Percentiles rank a stretch among this genome's conserved stretches.
Conservation (phyloP, 495 filamentous ascomycete genomes). For the Penicillium angulare region DNA sequence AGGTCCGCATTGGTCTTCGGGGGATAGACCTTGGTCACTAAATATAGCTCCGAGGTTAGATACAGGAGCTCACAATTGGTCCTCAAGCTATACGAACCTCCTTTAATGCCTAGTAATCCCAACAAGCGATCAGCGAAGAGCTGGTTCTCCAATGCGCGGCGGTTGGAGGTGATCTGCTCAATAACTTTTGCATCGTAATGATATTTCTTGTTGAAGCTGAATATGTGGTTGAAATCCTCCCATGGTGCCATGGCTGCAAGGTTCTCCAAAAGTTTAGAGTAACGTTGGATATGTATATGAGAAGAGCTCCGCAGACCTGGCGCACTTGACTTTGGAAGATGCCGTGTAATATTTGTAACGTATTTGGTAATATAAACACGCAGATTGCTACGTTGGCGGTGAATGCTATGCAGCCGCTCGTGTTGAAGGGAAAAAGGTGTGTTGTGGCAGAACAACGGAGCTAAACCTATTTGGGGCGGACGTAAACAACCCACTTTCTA, state of each 20-base stretch:
- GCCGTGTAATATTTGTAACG: background rate
- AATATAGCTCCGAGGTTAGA: constrained; percentile 2
- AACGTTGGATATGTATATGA: background rate
- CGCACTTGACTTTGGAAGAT: background rate
- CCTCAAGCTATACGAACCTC: constrained; percentile 45
- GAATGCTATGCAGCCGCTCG: no score
- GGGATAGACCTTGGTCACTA: constrained; percentile 64
- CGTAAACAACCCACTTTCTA: constrained; percentile 51
- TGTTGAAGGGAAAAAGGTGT: constrained; percentile 3
- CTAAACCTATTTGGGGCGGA: constrained; percentile 39
- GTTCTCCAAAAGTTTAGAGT: background rate
- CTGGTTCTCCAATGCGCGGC: constrained; percentile 60
- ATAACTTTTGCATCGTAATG: constrained; percentile 57
- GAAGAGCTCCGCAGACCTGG: background rate
- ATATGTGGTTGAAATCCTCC: constrained; percentile 61
- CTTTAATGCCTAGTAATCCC: constrained; percentile 64
- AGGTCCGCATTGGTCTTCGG: constrained; percentile 63
- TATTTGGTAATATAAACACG: no score
- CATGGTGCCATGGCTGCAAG: constrained; percentile 35
- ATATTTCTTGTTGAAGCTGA: constrained; percentile 60
- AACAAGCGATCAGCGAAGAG: constrained; percentile 76
- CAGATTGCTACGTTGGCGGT: no score
- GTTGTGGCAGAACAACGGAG: constrained; percentile 40
- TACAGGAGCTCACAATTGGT: background rate
- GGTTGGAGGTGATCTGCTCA: constrained; percentile 59